Percentiles rank a stretch among this genome's conserved stretches.
Conservation (phyloP, 306 rosid genomes). For the Rosa chinensis region DNA sequence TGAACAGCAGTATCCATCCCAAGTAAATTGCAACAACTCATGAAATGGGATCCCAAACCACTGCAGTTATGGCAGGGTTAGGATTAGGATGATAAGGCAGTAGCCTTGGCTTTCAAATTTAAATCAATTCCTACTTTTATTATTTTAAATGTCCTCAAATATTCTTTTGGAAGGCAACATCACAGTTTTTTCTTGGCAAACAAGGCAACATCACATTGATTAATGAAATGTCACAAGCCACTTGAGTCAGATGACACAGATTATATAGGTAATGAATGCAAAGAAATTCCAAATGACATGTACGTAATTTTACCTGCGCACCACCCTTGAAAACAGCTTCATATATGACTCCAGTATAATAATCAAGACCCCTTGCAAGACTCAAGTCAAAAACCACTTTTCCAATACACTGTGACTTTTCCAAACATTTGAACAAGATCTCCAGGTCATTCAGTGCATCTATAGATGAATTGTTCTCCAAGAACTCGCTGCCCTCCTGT, state of each 20-base stretch:
- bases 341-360: slow-evolving; percentile 88
- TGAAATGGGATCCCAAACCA: background rate
- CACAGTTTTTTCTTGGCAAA: background rate
- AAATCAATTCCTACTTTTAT: background rate
- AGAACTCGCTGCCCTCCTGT: slow-evolving; percentile 66
- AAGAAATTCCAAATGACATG: background rate
- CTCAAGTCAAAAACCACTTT: slow-evolving; percentile 92
- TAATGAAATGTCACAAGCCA: background rate
- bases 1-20: background rate
- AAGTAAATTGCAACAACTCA: background rate
- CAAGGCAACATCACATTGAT: background rate
- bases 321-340: slow-evolving; percentile 95
- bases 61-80: background rate
- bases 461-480: slow-evolving; percentile 48
- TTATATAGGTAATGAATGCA: background rate
- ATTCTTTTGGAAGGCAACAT: background rate
- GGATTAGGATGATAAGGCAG: background rate
- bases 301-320: slow-evolving; percentile 57
- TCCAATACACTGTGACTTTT: slow-evolving; percentile 60
- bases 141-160: background rate
- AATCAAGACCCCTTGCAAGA: slow-evolving; percentile 97
- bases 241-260: background rate
- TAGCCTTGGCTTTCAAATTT: background rate
- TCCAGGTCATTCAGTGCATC: slow-evolving; percentile 80
- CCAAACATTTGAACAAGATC: slow-evolving; percentile 76